These are phyloP conservation scores for Fusarium sambucinum DNA, from an alignment of 2,329 filamentous ascomycete genomes.

Conservation along the genomic window DNA sequence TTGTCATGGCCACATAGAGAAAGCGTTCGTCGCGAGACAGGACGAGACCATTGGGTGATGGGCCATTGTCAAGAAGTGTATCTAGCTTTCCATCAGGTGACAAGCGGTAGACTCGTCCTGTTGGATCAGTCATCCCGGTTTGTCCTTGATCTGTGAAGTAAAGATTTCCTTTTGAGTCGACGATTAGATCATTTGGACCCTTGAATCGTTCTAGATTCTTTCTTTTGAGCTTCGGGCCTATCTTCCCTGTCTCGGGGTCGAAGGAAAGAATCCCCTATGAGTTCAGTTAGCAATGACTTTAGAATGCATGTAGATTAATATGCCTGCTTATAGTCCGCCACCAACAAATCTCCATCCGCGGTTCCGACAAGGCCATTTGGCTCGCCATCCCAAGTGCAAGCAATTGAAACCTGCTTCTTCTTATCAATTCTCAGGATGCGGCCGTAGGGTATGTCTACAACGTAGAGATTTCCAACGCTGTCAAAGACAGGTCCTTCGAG, in stretches of 20 bases:
- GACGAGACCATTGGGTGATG: constrained; percentile 56
- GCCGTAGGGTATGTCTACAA: constrained; percentile 57
- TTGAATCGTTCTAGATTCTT: constrained; percentile 59
- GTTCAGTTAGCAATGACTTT: background rate
- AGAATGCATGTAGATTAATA: no score
- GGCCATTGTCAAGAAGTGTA: constrained; percentile 53
- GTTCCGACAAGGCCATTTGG: constrained; percentile 56
- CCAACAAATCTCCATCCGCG: constrained; percentile 50
- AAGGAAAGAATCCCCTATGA: constrained; percentile 54
- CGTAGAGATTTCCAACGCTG: constrained; percentile 51
- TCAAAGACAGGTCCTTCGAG: constrained; percentile 55
- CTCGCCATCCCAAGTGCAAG: constrained; percentile 55
- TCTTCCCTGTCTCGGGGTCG: constrained; percentile 47
- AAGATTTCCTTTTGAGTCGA: constrained; percentile 53
- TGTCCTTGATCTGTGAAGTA: constrained; percentile 62
- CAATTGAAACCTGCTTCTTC: constrained; percentile 48
- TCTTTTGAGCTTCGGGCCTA: constrained; percentile 51
- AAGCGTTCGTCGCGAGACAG: constrained; percentile 56
- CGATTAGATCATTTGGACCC: constrained; percentile 57
- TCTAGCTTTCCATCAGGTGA: constrained; percentile 53
- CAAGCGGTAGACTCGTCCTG: constrained; percentile 55
- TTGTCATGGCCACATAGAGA: constrained; percentile 57
- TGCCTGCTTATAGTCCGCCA: constrained; percentile 60
- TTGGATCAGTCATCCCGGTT: constrained; percentile 57
- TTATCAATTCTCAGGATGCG: constrained; percentile 53